Evolutionary conservation across 768 basidiomycete species (phyloP), one percentile per base, ranked within the genome.

Genomic region (Coprinopsis strossmayeri): DNA sequence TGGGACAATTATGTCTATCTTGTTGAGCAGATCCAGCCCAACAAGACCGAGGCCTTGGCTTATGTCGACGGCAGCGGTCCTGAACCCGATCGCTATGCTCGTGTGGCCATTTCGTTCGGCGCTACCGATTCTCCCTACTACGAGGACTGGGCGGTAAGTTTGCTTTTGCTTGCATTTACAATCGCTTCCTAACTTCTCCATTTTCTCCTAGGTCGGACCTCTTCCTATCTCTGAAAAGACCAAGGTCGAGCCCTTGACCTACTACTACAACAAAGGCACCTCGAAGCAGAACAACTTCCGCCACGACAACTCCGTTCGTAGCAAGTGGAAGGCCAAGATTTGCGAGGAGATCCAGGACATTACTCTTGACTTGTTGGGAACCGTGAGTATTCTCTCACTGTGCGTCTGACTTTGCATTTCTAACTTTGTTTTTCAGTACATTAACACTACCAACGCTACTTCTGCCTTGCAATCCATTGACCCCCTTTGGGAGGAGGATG

Each of bases 211-310:
- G 41, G 41, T 43, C 25, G 41, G 41, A 7, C 41, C 41, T 27
- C 41, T 43, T 27, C 41, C 41, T 23, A 43, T 43, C 18, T 43
- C 41, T 18, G 25, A 43, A 5, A 23, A 43, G 41, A 43, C 41
- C 24, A 26, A 20, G 17, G 41, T 27, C 24, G 41, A 43, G 41
- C 41, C 41, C 28, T 45, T 45, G 44, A 45, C 44, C 3, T 45
- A 45, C 44, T 45, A 45, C 27, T 45, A 45, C 44, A 45, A 45
- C 44, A 45, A 45, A 27, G 44, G 44, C 11, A 45, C 44, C 25
- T 45, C 44, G 23, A 45, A 45, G 44, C 44, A 45, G 28, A 28
- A 15, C 18, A 45, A 45, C 44, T 45, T 4, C 44, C 44, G 44
- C 15, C 44, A 45, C 28, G 44, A 45, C 26, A 30, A 45, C 26